A percentile compares a stretch with the other conserved stretches of the same genome.
Evolutionary conservation across 495 filamentous ascomycete genomes (phyloP).

Genomic region (Xylaria venustula): DNA sequence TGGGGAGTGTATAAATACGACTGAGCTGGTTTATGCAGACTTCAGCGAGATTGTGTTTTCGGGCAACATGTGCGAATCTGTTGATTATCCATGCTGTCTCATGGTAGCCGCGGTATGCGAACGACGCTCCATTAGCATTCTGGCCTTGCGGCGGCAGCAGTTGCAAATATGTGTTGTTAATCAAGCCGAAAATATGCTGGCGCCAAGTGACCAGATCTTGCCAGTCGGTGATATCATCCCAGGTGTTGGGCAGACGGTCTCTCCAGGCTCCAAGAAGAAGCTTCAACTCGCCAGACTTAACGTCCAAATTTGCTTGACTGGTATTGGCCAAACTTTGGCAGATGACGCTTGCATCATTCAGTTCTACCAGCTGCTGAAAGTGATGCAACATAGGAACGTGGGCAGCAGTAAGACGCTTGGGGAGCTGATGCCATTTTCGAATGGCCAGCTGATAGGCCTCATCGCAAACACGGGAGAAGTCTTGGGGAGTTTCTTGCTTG

Average conservation of each 20-base stretch:
- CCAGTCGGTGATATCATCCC: conserved; percentile 99
- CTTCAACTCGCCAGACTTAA: conserved; percentile 94
- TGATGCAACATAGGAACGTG: conserved; percentile 95
- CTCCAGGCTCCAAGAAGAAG: conserved; percentile 92
- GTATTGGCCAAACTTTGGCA: conserved; percentile 84
- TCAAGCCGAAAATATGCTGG: conserved; percentile 96
- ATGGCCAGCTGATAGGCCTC: conserved; percentile 96
- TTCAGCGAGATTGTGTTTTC: conserved; percentile 94
- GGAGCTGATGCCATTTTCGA: conserved; percentile 96
- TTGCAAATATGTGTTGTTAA: conserved; percentile 88
- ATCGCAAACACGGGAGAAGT: conserved; percentile 87
- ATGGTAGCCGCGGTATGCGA: conserved; percentile 94
- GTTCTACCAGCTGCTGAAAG: conserved; percentile 97
- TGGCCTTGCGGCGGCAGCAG: conserved; percentile 78
- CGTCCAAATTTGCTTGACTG: conserved; percentile 80
- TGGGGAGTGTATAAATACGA: conserved; percentile 96
- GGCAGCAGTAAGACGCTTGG: conserved; percentile 87
- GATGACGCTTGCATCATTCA: conserved; percentile 96
- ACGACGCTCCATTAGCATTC: conserved; percentile 77
- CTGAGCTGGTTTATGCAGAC: conserved; percentile 96
- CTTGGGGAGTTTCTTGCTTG: conserved; percentile 74
- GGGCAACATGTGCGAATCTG: conserved; percentile 93
- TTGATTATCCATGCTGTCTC: conserved; percentile 99
- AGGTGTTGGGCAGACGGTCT: conserved; percentile 92
- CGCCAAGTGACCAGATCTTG: conserved; percentile 98